phyloP scores from a whole-genome alignment of 768 basidiomycete genomes.

The Amanita polypyramis region DNA sequence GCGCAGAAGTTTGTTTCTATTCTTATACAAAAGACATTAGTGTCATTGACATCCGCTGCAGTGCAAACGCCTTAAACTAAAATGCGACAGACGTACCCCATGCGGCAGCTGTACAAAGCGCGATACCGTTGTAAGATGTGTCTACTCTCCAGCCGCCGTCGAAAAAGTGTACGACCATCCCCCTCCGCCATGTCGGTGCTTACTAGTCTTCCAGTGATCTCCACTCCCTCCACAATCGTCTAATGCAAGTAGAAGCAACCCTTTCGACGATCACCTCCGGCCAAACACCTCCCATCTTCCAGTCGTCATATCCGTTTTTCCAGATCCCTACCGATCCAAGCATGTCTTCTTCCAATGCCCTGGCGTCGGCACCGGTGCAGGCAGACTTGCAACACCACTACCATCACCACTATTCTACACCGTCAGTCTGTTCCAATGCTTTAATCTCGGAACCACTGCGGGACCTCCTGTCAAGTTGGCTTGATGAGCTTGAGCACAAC shows the following conservation, averaged over 20 bases:
- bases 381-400: slow-evolving; percentile 13
- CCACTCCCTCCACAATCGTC: slow-evolving; percentile 74
- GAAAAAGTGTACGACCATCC: slow-evolving; percentile 64
- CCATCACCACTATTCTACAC: slow-evolving; percentile 20
- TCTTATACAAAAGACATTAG: slow-evolving; percentile 3
- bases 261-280: slow-evolving; percentile 39
- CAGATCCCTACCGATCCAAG: slow-evolving; percentile 10
- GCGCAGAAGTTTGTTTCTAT: slow-evolving; percentile 49
- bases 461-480: slow-evolving; percentile 52
- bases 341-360: slow-evolving; percentile 18
- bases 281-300: slow-evolving; percentile 24
- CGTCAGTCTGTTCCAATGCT: slow-evolving; percentile 20
- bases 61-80: slow-evolving; percentile 85
- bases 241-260: slow-evolving; percentile 57
- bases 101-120: slow-evolving; percentile 75
- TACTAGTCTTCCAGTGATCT: slow-evolving; percentile 41
- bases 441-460: slow-evolving; percentile 45
- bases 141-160: slow-evolving; percentile 73
- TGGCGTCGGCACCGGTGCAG: not conserved
- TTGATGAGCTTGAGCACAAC: slow-evolving; percentile 38
- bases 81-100: slow-evolving; percentile 71
- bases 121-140: slow-evolving; percentile 60
- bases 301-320: slow-evolving; percentile 24
- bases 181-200: slow-evolving; percentile 1
- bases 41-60: slow-evolving; percentile 18